Base-by-base conservation (phyloP, 345 rosid genomes). In the Conringia planisiliqua region DNA sequence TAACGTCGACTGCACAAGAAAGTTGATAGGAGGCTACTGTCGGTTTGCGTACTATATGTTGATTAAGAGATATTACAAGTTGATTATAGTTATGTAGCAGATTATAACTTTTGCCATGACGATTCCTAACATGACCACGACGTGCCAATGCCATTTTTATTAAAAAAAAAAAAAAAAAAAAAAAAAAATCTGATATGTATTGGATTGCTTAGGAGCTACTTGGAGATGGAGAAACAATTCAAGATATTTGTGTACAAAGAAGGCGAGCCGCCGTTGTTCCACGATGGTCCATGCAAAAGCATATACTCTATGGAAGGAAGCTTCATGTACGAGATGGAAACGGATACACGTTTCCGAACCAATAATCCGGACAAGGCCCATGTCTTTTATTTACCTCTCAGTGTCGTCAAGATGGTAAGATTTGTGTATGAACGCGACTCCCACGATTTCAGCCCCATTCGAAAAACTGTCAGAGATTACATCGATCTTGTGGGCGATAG, bases 241-340 rank as follows among this genome's bases (percentile, higher is more conserved):
- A 90, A 89, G 83, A 82, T 93, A 10, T 90, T 71, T 56, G 84
- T 90, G 10, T 93, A 93, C 62, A 84, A 83, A 66, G 96, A 93
- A 85, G 98, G 98, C 5, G 96, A 93, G 42, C 95, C 89, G 1
- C 97, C 96, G 0, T 84, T 93, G 24, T 93, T 90, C 67, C 98
- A 93, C 63, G 86, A 86, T 35, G 98, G 98, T 70, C 98, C 98
- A 30, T 90, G 98, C 80, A 89, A 79, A 85, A 89, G 98, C 79
- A 93, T 93, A 66, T 93, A 93, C 59, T 83, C 97, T 40, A 93
- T 86, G 89, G 97, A 93, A 74, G 97, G 97, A 57, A 90, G 78
- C 75, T 93, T 93, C 80, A 86, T 93, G 52, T 72, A 78, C 47
- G 70, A 78, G 47, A 72, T 90, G 74, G 92, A 82, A 61, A 85